phyloP scores from a whole-genome alignment of 2,329 filamentous ascomycete genomes.

The Curvularia verruculosa region DNA sequence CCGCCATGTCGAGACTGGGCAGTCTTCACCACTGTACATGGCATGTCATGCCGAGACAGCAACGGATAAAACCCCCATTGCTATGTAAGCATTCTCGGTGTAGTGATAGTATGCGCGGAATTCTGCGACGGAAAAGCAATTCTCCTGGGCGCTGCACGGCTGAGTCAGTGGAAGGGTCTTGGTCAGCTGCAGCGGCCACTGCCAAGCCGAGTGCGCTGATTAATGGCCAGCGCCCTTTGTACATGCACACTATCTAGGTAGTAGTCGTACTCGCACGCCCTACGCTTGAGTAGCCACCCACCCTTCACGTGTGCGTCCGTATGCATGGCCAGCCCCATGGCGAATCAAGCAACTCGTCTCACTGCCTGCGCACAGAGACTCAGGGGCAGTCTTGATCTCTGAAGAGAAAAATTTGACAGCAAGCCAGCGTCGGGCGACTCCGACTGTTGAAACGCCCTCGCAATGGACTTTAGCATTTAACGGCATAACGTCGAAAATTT shows the following conservation, averaged over 20 bases:
- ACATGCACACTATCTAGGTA: neutral
- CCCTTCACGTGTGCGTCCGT: neutral
- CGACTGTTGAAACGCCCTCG: conserved; percentile 17
- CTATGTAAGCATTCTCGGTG: neutral
- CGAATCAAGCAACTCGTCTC: neutral
- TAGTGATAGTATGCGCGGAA: neutral
- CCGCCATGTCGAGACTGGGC: neutral
- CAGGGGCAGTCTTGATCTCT: neutral
- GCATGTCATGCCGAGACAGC: neutral
- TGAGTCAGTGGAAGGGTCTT: neutral
- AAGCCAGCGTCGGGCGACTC: conserved; percentile 18
- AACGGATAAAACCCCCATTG: neutral
- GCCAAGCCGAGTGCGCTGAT: conserved; percentile 14
- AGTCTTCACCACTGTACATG: neutral
- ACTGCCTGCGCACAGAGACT: neutral
- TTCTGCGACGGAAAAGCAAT: neutral
- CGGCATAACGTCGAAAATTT: conserved; percentile 33
- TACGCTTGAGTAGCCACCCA: conserved; percentile 12
- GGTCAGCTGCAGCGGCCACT: conserved; percentile 21
- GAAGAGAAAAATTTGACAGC: conserved; percentile 4
- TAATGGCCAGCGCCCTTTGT: conserved; percentile 27
- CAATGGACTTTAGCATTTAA: conserved; percentile 31
- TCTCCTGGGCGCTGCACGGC: neutral
- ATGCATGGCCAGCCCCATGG: conserved; percentile 9
- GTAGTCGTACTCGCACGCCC: conserved; percentile 15